Conservation (phyloP, 495 filamentous ascomycete species). For the Amniculicola lignicola region DNA sequence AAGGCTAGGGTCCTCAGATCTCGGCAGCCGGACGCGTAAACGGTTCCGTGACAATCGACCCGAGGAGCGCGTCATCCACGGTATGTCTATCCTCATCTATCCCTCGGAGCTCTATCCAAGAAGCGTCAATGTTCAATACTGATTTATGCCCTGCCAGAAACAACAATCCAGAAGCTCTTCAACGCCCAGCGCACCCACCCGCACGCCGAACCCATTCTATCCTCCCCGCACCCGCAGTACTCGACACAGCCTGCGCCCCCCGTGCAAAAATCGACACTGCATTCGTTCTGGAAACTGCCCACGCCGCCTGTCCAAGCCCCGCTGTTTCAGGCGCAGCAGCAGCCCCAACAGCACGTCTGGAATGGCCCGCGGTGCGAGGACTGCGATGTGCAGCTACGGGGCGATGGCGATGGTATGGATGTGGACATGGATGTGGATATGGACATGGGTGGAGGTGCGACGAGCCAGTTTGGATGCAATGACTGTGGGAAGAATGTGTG, state of each 20-base stretch:
- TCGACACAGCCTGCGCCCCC: not conserved
- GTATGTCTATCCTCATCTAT: constrained; percentile 27
- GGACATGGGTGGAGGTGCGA: not conserved
- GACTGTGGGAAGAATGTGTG: constrained; percentile 29
- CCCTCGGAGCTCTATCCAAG: constrained; percentile 3
- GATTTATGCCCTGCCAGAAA: constrained; percentile 35
- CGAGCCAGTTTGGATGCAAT: constrained; percentile 15
- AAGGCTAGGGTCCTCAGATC: constrained; percentile 12
- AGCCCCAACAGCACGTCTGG: not conserved
- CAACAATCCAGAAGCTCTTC: constrained; percentile 40
- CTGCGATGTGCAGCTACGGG: constrained; percentile 34
- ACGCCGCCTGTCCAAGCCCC: constrained; percentile 14
- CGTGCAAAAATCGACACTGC: constrained; percentile 39
- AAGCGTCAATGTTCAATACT: too few species aligned
- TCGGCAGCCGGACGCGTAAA: constrained; percentile 38
- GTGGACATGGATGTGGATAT: constrained; percentile 34
- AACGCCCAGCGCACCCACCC: constrained; percentile 36
- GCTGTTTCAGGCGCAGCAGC: not conserved
- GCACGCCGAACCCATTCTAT: constrained; percentile 25
- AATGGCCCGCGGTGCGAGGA: constrained; percentile 37
- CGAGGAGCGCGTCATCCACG: constrained; percentile 38
- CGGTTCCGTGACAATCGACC: constrained; percentile 41
- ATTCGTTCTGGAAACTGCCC: constrained; percentile 41
- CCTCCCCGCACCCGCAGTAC: constrained; percentile 3
- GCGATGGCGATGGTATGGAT: constrained; percentile 9